phyloP scores from a whole-genome alignment of 768 basidiomycete genomes.

The Termitomyces sp. region DNA sequence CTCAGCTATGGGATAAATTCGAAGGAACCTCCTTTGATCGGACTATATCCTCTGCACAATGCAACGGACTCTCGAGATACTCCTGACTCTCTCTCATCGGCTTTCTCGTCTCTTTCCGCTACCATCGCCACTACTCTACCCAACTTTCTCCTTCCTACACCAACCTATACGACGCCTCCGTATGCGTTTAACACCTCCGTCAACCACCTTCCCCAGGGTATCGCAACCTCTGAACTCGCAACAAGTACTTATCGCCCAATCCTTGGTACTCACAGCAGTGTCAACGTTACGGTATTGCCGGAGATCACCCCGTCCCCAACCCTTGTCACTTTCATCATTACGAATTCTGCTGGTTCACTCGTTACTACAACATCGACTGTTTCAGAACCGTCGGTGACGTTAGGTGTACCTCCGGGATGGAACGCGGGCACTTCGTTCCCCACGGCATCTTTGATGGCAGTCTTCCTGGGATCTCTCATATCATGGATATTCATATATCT shows the following conservation, averaged over 20 bases:
- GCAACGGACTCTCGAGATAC: constrained; percentile 38
- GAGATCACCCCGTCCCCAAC: constrained; percentile 48
- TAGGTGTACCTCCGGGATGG: constrained; percentile 68
- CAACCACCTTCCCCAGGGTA: constrained; percentile 47
- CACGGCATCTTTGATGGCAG: constrained; percentile 12
- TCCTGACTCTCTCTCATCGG: constrained; percentile 39
- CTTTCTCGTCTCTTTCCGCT: constrained; percentile 59
- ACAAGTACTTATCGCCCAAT: constrained; percentile 69
- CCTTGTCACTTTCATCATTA: constrained; percentile 52
- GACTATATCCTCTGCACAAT: constrained; percentile 63
- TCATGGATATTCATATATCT: constrained; percentile 19
- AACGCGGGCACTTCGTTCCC: constrained; percentile 21
- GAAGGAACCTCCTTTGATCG: constrained; percentile 74
- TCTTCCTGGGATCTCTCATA: constrained; percentile 9
- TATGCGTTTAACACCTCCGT: constrained; percentile 73
- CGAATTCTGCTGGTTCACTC: constrained; percentile 50
- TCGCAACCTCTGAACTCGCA: constrained; percentile 60
- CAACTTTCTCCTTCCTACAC: constrained; percentile 66
- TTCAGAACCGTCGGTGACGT: constrained; percentile 40
- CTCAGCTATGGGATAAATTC: constrained; percentile 68
- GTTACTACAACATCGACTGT: constrained; percentile 53
- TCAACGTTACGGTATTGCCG: constrained; percentile 55
- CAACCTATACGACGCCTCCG: constrained; percentile 55
- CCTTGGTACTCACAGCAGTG: constrained; percentile 33
- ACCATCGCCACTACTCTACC: constrained; percentile 68